Evolutionary conservation across 2,329 filamentous ascomycete species (phyloP).

Genomic region (Intubia oerlemansii): DNA sequence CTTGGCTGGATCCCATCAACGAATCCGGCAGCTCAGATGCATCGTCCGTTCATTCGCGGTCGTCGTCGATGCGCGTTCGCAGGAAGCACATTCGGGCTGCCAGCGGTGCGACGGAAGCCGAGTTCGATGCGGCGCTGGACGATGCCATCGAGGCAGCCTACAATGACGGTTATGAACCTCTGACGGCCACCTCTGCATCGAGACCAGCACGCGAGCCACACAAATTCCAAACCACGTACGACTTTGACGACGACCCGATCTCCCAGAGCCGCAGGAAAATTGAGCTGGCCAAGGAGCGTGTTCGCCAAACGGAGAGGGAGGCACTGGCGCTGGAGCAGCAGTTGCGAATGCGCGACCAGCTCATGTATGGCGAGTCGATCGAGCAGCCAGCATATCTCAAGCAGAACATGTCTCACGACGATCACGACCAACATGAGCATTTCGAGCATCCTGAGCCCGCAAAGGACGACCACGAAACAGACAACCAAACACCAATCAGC

Average conservation of each 20-base stretch:
- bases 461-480: too few species aligned
- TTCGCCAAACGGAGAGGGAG: constrained; percentile 53
- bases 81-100: constrained; percentile 46
- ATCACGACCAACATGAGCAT: constrained; percentile 29
- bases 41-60: constrained; percentile 63
- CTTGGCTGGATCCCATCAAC: constrained; percentile 87
- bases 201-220: constrained; percentile 10
- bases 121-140: constrained; percentile 86
- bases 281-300: constrained; percentile 54
- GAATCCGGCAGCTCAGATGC: constrained; percentile 65
- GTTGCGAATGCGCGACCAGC: constrained; percentile 21
- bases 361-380: too few species aligned
- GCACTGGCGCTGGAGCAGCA: constrained; percentile 40
- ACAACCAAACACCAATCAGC: too few species aligned
- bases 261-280: too few species aligned
- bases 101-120: constrained; percentile 61
- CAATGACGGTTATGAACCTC: constrained; percentile 71
- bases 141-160: constrained; percentile 93
- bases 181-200: constrained; percentile 19
- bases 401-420: too few species aligned
- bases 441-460: too few species aligned
- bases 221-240: too few species aligned
- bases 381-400: too few species aligned
- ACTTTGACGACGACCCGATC: neutral
- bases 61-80: constrained; percentile 46